Conservation (phyloP, 2,329 filamentous ascomycete species). For the Seiridium cupressi region DNA sequence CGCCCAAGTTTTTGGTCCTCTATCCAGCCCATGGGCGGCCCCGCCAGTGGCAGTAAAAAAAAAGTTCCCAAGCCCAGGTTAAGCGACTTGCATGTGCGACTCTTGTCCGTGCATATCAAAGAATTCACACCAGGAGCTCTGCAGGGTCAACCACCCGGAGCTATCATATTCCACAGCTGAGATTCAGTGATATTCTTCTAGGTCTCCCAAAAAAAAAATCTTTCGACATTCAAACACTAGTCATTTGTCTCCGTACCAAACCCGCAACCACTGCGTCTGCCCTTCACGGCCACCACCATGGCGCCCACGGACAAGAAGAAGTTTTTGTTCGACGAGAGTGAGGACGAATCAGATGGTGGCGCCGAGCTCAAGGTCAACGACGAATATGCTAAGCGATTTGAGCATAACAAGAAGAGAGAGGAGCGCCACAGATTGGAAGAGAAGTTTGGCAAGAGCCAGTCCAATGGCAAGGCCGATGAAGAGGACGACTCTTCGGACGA, state of each 20-base stretch:
- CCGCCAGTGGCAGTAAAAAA: constrained; percentile 9
- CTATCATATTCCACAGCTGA: too few species aligned
- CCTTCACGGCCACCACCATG: constrained; percentile 23
- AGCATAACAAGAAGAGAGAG: constrained; percentile 96
- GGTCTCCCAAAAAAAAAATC: too few species aligned
- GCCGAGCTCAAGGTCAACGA: constrained; percentile 77
- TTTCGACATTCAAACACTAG: too few species aligned
- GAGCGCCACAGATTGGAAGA: constrained; percentile 82
- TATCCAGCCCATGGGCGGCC: background rate
- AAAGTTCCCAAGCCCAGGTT: background rate
- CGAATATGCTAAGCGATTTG: constrained; percentile 84
- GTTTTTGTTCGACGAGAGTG: constrained; percentile 55
- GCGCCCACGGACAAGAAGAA: constrained; percentile 35
- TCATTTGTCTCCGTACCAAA: background rate
- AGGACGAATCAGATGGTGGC: constrained; percentile 45
- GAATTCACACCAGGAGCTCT: too few species aligned
- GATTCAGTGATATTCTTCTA: too few species aligned
- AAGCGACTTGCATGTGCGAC: background rate
- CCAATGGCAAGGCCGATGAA: constrained; percentile 39
- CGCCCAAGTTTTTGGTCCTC: constrained; percentile 2
- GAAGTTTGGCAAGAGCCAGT: constrained; percentile 58
- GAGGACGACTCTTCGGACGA: constrained; percentile 68
- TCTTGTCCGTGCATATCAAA: background rate
- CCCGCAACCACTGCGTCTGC: background rate
- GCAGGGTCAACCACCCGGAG: too few species aligned